Base-by-base conservation (phyloP, 2,329 filamentous ascomycete species). In the Cordyceps javanica region DNA sequence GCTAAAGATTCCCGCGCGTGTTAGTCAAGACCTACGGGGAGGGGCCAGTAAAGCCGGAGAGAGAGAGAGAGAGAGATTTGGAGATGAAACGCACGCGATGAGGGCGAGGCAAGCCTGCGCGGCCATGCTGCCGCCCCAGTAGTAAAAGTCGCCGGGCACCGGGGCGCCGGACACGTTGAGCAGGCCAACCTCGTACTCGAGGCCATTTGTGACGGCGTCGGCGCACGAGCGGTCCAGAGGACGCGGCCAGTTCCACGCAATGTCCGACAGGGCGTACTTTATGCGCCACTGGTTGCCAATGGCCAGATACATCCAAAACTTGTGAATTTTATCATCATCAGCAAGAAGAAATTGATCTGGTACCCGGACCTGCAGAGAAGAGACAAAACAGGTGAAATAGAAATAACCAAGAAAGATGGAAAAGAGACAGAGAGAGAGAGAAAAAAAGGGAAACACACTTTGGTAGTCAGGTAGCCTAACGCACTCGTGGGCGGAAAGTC, bases 271-370 rank as follows among this genome's bases (percentile, higher is more conserved):
- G 30, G 62, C 23, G 45, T 65, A 62, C 38, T 57, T 62, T 56
- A 64, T 60, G 30, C 59, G 61, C 64, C 64, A 65, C 32, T 57
- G 52, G 53, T 61, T 64, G 38, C 64, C 64, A 14, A 65, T 25
- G 14, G 57, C 59, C 3, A 63, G 63, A 26, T 65, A 65, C 64
- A 65, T 64, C 62, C 62, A 65, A 48, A 63, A 63, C 62, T 64
- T n/a, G n/a, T n/a, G n/a, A n/a, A n/a, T 53, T 25, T 34, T 39
- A 3, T 14, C 21, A 16, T 5, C 3, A n/a, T 38, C 21, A n/a
- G n/a, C n/a, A n/a, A n/a, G n/a, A n/a, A n/a, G n/a, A n/a, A n/a
- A n/a, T n/a, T n/a, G n/a, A n/a, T n/a, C n/a, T n/a, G n/a, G n/a
- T n/a, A n/a, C n/a, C n/a, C n/a, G n/a, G n/a, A n/a, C n/a, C n/a